Base-by-base conservation (phyloP, 495 filamentous ascomycete species). In the Penicillium angulare region DNA sequence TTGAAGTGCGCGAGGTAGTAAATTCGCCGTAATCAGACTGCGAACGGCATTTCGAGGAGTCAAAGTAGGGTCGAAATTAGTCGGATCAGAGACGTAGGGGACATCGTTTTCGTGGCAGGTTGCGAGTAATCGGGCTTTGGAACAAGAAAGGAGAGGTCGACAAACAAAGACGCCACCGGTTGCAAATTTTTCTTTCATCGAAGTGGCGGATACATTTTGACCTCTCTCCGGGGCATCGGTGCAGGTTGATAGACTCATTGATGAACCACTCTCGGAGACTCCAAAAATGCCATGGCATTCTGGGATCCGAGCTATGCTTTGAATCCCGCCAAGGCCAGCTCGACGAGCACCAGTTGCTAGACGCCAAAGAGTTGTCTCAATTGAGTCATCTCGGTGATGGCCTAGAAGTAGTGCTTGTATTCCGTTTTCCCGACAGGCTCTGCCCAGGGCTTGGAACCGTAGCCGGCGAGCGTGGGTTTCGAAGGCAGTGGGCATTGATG, bases 361-460 rank as follows among this genome's bases (percentile, higher is more conserved):
- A 35, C 90, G 75, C 82, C 87, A 84, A 34, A 98, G 63, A 3
- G 95, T 78, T 0, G 92, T 96, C 67, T 98, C 93, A 31, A 89
- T 88, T 56, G 87, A 84, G 63, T 97, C 91, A 61, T 91, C 87
- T 53, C 79, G 73, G 65, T 97, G 92, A 64, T 98, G 92, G 6
- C 85, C 92, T 27, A 89, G 67, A 2, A 96, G 68, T 3, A 96
- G 53, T 2, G 80, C 74, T 18, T 65, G 60, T 21, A 87, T 77
- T 0, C 62, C 43, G 5, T 64, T 33, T 1, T 71, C 57, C 16
- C 60, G 60, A 61, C 88, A 92, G 12, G 77, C 78, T n/a, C 39
- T 52, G 4, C 85, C 90, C 5, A 97, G 59, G 1, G 76, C 74
- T 57, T 79, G 83, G 63, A 90, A 97, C 5, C 93, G 82, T 5